Percentiles rank a stretch among this genome's conserved stretches.
Evolutionary conservation across 495 filamentous ascomycete genomes (phyloP).

Genomic region (Durotheca rogersii): DNA sequence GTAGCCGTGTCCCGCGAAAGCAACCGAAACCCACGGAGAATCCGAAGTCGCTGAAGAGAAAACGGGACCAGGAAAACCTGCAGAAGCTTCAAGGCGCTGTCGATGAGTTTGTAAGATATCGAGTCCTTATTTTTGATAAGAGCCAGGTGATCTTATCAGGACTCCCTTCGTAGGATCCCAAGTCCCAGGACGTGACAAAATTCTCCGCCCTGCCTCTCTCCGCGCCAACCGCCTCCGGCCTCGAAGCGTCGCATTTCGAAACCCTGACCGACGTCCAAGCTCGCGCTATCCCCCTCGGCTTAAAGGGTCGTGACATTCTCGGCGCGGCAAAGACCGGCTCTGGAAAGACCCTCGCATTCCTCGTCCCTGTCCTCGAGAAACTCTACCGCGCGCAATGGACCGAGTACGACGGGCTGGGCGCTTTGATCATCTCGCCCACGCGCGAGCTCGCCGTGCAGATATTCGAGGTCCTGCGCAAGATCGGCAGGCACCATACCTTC

Average conservation of each 20-base stretch:
- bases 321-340: slow-evolving; percentile 96
- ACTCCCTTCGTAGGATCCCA: slow-evolving; percentile 42
- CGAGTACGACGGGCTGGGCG: slow-evolving; percentile 85
- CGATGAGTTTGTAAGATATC: slow-evolving; percentile 40
- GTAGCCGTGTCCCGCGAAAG: slow-evolving; percentile 20
- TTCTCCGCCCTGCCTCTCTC: slow-evolving; percentile 89
- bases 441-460: slow-evolving; percentile 96
- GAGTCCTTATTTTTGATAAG: not conserved
- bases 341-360: slow-evolving; percentile 93
- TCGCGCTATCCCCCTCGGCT: slow-evolving; percentile 76
- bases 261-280: slow-evolving; percentile 89
- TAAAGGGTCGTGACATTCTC: slow-evolving; percentile 87
- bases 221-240: slow-evolving; percentile 72
- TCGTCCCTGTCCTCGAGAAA: slow-evolving; percentile 89
- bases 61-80: slow-evolving; percentile 56
- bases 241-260: slow-evolving; percentile 86
- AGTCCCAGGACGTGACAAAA: slow-evolving; percentile 48
- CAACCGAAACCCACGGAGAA: slow-evolving; percentile 36
- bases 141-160: not conserved
- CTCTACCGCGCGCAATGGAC: slow-evolving; percentile 91
- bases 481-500: slow-evolving; percentile 86
- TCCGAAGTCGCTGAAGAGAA: slow-evolving; percentile 44
- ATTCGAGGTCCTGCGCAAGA: slow-evolving; percentile 89
- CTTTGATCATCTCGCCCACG: slow-evolving; percentile 90
- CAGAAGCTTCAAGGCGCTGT: slow-evolving; percentile 53